Evolutionary conservation across 345 rosid genomes (phyloP).

Genomic region (Brassica carinata): DNA sequence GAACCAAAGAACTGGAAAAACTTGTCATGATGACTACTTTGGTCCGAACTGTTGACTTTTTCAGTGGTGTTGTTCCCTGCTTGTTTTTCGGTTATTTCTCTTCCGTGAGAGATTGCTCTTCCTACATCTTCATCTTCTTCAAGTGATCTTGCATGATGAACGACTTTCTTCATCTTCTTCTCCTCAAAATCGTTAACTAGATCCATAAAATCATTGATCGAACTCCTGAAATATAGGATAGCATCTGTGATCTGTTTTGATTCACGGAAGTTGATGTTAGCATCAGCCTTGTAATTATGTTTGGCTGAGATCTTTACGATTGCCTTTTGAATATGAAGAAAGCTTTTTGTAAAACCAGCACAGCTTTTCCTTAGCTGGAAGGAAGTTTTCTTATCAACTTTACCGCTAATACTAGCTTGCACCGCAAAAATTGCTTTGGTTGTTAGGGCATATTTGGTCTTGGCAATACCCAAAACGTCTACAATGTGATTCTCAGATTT

Average conservation of each 20-base stretch:
- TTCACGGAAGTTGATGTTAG: constrained; percentile 10
- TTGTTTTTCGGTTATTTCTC: neutral
- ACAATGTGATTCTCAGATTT: constrained; percentile 23
- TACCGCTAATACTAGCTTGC: constrained; percentile 13
- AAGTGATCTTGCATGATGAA: constrained; percentile 13
- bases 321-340: constrained; percentile 8
- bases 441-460: constrained; percentile 21
- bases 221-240: constrained; percentile 7
- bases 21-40: neutral
- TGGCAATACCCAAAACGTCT: constrained; percentile 28
- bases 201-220: constrained; percentile 14
- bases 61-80: neutral
- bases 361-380: constrained; percentile 11
- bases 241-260: neutral
- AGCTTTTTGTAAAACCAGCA: constrained; percentile 16
- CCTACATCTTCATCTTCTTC: neutral
- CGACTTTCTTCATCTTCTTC: constrained; percentile 12
- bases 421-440: constrained; percentile 15
- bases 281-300: constrained; percentile 28
- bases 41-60: neutral
- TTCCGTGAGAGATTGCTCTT: neutral
- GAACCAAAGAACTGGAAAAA: neutral
- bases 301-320: constrained; percentile 28
- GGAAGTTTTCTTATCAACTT: constrained; percentile 22
- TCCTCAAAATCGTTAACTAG: constrained; percentile 7